phyloP scores from a whole-genome alignment of 768 basidiomycete species.

The Boletus sp. region DNA sequence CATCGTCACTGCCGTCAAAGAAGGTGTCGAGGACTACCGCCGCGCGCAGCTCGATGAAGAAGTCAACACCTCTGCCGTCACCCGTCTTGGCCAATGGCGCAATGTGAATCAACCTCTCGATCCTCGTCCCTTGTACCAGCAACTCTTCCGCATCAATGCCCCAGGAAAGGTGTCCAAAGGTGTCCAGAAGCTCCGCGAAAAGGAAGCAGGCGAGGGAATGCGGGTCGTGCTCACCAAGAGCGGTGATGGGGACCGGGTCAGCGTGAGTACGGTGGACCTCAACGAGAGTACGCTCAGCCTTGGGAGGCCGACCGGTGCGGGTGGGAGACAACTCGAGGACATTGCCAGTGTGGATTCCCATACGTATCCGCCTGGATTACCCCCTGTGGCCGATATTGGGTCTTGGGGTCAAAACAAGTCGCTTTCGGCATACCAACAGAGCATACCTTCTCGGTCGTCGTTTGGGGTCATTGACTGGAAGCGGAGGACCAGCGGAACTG shows the following conservation, averaged over 20 bases:
- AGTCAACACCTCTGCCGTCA: conserved; percentile 92
- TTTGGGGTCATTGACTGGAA: conserved; percentile 81
- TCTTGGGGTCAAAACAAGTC: conserved; percentile 40
- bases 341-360: conserved; percentile 66
- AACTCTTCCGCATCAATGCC: conserved; percentile 61
- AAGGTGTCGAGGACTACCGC: conserved; percentile 95
- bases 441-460: conserved; percentile 51
- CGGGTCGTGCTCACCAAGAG: conserved; percentile 56
- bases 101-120: conserved; percentile 88
- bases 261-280: conserved; percentile 43
- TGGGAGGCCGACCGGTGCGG: conserved; percentile 35
- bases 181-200: conserved; percentile 77
- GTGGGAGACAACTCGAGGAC: conserved; percentile 57
- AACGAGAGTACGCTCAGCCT: conserved; percentile 45
- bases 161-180: conserved; percentile 82
- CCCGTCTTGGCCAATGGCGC: conserved; percentile 82
- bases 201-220: conserved; percentile 69
- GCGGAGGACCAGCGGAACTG: conserved; percentile 62
- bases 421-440: conserved; percentile 50
- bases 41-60: conserved; percentile 83
- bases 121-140: conserved; percentile 71
- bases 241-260: conserved; percentile 32
- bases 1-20: conserved; percentile 87
- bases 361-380: conserved; percentile 55
- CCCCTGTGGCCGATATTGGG: conserved; percentile 24